These are phyloP conservation scores for Colletotrichum higginsianum DNA, from an alignment of 2,329 filamentous ascomycete genomes.

Conservation along the genomic window DNA sequence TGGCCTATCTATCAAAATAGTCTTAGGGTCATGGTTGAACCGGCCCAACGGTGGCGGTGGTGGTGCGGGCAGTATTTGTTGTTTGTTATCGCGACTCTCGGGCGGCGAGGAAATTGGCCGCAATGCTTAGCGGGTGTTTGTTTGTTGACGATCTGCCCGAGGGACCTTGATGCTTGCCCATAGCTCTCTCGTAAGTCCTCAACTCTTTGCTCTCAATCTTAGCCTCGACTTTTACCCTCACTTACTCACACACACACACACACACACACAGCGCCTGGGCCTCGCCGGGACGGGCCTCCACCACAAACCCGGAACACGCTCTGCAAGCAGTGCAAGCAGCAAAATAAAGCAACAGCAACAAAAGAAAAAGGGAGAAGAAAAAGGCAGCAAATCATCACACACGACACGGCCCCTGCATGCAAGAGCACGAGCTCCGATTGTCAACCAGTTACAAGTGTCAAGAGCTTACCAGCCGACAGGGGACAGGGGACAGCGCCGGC, in stretches of 20 bases:
- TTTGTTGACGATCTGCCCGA: constrained; percentile 6
- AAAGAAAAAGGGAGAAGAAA: background rate
- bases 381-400: constrained; percentile 6
- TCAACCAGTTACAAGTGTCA: constrained; percentile 9
- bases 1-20: background rate
- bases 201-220: background rate
- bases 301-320: background rate
- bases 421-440: constrained; percentile 8
- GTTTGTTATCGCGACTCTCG: background rate
- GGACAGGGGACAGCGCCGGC: constrained; percentile 19
- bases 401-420: constrained; percentile 7
- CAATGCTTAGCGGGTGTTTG: background rate
- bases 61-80: background rate
- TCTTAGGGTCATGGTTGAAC: background rate
- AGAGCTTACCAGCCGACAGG: background rate
- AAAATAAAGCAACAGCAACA: no score
- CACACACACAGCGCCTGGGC: constrained; percentile 13
- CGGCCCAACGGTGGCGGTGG: background rate
- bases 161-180: constrained; percentile 1
- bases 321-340: no score
- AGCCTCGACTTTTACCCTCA: background rate
- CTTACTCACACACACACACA: background rate
- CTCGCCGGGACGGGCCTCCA: constrained; percentile 39
- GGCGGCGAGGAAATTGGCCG: background rate
- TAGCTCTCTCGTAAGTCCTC: background rate